Percentiles rank a stretch among this genome's conserved stretches.
These are phyloP conservation scores for Voacanga thouarsii DNA, from an alignment of 257 asterid genomes.

Conservation along the genomic window DNA sequence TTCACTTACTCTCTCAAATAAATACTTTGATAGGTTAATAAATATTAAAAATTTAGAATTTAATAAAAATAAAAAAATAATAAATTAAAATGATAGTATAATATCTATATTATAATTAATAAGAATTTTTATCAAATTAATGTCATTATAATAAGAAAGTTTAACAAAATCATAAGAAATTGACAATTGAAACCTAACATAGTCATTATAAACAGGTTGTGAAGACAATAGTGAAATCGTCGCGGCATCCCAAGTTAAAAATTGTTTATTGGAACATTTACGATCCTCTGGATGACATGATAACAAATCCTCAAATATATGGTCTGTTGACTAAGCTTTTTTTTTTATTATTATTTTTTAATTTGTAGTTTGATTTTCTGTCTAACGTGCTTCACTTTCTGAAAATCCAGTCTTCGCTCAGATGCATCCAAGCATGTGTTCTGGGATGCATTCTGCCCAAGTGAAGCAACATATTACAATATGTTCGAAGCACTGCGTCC, in stretches of 20 bases:
- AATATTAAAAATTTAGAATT: no score
- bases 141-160: no score
- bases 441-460: slow-evolving; percentile 69
- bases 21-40: no score
- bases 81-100: no score
- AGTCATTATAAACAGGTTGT: slow-evolving; percentile 54
- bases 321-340: slow-evolving; percentile 33
- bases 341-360: no score
- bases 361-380: not conserved
- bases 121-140: no score
- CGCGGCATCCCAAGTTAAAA: slow-evolving; percentile 11
- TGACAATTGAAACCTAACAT: no score
- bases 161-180: no score
- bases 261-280: slow-evolving; percentile 41
- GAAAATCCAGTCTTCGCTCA: slow-evolving; percentile 29
- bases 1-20: no score
- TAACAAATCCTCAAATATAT: slow-evolving; percentile 35
- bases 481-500: slow-evolving; percentile 36
- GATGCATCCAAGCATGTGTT: slow-evolving; percentile 51
- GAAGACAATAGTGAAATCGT: slow-evolving; percentile 24
- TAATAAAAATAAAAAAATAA: no score
- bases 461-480: slow-evolving; percentile 42
- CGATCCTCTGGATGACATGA: slow-evolving; percentile 43
- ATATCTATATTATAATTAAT: no score
- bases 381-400: not conserved